Evolutionary conservation across 1,284 basidiomycete genomes (phyloP), one percentile per base, ranked within the genome.

Genomic region (Apiotrichum gracile): DNA sequence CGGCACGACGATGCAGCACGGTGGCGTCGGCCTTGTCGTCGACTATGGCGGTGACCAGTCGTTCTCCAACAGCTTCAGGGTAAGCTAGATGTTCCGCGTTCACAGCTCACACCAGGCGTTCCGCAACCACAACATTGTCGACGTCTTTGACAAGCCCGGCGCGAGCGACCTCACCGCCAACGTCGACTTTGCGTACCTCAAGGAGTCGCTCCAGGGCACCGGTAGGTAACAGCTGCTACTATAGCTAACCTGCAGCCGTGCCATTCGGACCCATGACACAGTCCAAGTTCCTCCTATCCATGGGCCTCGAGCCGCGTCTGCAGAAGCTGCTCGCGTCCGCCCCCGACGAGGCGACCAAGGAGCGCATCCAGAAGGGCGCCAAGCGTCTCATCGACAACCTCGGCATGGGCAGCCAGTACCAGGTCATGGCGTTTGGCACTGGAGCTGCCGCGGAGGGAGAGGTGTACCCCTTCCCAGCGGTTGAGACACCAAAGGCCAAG

Each of bases 141-240:
- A 93, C 67, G 80, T 90, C 0, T 93, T 98, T 66, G 79, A 86
- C 51, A 76, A 81, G 12, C 93, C 94, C 0, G 94, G 96, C 13
- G 80, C 87, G 43, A 87, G 88, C 42, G 96, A 98, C 72, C 76
- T 98, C 46, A 98, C 96, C 0, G 86, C 87, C 29, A 97, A 98
- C 67, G 94, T 99, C 48, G 92, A 98, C 74, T 99, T 98, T 74
- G 81, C 84, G 0, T 89, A 89, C 69, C 79, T 98, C 38, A 81
- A 81, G 61, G 89, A 93, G 72, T 85, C 90, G 0, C 76, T 93
- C 55, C 70, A 73, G 1, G 82, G 82, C 51, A 73, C 82, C 4
- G 85, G 87, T 87, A 60, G 26, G 81, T 67, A 1, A 21, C 34
- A 42, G 14, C 6, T 14, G 4, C 5, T 4, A 17, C 21, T 2